Conservation (phyloP, 78 protist genomes). For the Cavenderia fasciculata region DNA sequence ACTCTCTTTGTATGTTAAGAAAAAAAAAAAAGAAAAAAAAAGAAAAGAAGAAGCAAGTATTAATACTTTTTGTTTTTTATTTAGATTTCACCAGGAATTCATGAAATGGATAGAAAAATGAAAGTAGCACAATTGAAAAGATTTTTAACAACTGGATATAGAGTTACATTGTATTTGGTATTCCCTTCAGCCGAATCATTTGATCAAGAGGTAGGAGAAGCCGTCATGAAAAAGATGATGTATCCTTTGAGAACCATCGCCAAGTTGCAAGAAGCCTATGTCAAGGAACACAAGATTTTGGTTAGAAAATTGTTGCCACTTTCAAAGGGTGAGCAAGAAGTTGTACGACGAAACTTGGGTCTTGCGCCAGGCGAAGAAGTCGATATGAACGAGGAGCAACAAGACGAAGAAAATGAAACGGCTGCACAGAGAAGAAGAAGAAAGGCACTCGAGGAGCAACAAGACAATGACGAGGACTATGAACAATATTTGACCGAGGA, state of each 20-base stretch:
- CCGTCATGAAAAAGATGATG: neutral
- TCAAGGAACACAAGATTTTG: neutral
- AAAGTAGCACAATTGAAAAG: neutral
- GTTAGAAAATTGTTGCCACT: neutral
- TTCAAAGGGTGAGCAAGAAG: neutral
- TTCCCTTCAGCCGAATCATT: neutral
- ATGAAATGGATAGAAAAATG: neutral
- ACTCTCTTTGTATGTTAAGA: neutral
- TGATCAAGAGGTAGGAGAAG: neutral
- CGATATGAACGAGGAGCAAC: neutral
- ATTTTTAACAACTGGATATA: neutral
- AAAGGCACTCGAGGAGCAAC: neutral
- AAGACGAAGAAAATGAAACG: neutral
- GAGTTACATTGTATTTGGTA: neutral
- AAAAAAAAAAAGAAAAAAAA: no score
- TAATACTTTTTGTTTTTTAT: neutral
- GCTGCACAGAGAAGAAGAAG: neutral
- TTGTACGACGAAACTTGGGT: no score
- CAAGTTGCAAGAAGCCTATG: neutral
- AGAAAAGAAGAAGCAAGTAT: no score
- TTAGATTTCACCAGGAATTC: slow-evolving; percentile 15
- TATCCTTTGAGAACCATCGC: neutral
- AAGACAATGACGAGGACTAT: neutral
- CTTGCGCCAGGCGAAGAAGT: no score
- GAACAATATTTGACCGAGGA: neutral